Evolutionary conservation across 345 rosid species (phyloP), one percentile per base, ranked within the genome.

Genomic region (Eucalyptus sp.): DNA sequence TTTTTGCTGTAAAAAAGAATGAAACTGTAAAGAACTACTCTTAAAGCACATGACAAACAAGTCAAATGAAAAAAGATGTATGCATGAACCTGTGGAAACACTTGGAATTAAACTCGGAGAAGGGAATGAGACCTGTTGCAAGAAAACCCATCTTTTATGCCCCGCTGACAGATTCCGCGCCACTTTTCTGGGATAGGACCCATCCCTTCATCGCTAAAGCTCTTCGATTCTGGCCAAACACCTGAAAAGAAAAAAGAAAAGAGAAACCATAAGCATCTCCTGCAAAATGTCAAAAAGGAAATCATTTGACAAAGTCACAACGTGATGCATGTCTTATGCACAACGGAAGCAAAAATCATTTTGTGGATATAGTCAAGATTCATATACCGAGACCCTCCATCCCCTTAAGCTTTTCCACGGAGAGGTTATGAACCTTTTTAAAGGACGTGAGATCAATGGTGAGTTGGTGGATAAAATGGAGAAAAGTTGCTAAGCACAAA

Each of bases 161-260:
- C 87, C 24, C 12, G 29, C 46, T 90, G 91, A 56, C 91, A 90
- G 86, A 51, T 86, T 31, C 93, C 92, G 25, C 88, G 71, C 93
- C 93, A 91, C 88, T 33, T 91, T 43, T 46, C 3, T 1, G 91
- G 91, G 12, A 90, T 41, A 0, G 92, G 91, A 9, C 91, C 91
- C 7, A 85, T 18, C 4, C 90, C 89, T 22, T 46, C 86, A 18
- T 91, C 91, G 25, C 48, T 88, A 50, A 91, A 91, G 87, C 92
- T 91, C 88, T 85, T 33, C 8, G 91, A 88, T 58, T 90, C 91
- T 5, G 91, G 91, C 91, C 91, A 90, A 31, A 88, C 90, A 20
- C 91, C 91, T 90, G 29, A 29, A 29, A 10, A 50, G 41, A 8
- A 13, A 41, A n/a, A 11, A 58, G 41, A 86, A 68, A 54, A 51